Percentiles rank a stretch among this genome's conserved stretches.
Evolutionary conservation across 306 rosid genomes (phyloP).

Genomic region (Abrus precatorius): DNA sequence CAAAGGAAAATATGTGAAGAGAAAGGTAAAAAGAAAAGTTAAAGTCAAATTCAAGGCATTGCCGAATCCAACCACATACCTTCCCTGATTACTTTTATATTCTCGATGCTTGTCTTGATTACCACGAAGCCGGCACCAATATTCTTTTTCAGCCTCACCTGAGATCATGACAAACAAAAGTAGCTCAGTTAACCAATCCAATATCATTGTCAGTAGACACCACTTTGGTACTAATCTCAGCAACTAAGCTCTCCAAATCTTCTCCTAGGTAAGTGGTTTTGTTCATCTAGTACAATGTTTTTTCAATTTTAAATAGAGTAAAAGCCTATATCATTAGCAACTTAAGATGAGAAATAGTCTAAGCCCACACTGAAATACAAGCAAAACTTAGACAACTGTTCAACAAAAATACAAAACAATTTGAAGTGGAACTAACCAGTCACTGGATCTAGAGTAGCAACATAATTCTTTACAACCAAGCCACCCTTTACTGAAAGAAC

Average conservation of each 20-base stretch:
- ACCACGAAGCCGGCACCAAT: constrained; percentile 79
- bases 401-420: neutral
- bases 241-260: constrained; percentile 2
- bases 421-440: constrained; percentile 60
- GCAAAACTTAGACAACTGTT: neutral
- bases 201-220: neutral
- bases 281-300: constrained; percentile 12
- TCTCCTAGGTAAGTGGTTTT: neutral
- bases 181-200: constrained; percentile 7
- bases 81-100: constrained; percentile 67
- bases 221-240: constrained; percentile 15
- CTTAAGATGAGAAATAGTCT: neutral
- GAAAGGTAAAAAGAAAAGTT: neutral
- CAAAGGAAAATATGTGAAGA: neutral
- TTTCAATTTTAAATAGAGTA: neutral
- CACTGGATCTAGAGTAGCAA: constrained; percentile 80
- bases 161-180: constrained; percentile 35
- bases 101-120: constrained; percentile 67
- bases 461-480: constrained; percentile 74
- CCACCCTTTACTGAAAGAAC: constrained; percentile 81
- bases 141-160: constrained; percentile 91
- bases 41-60: neutral
- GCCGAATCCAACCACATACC: constrained; percentile 56
- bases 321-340: neutral
- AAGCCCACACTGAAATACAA: constrained; percentile 1